Conservation (phyloP, 2,329 filamentous ascomycete genomes). For the Exophiala bonariae region DNA sequence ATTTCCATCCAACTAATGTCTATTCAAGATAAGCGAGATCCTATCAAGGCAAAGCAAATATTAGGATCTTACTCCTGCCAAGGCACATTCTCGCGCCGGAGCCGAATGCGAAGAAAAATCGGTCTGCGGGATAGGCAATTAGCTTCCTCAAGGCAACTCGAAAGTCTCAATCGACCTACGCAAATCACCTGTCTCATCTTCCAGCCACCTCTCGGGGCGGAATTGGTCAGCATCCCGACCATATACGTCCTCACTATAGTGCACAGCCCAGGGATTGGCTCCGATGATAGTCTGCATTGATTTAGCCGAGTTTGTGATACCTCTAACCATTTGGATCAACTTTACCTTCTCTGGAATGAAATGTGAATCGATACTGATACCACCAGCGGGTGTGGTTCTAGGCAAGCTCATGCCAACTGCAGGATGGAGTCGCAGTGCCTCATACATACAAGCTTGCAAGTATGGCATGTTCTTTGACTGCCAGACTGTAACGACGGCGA, state of each 20-base stretch:
- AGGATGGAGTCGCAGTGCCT: constrained; percentile 27
- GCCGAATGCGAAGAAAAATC: constrained; percentile 24
- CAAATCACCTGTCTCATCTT: constrained; percentile 10
- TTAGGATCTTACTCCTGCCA: constrained; percentile 18
- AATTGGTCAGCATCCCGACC: constrained; percentile 43
- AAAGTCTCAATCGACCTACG: background rate
- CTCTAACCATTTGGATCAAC: background rate
- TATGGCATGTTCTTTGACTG: constrained; percentile 28
- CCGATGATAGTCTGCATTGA: constrained; percentile 1
- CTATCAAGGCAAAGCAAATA: background rate
- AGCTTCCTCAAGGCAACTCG: background rate
- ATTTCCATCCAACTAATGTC: constrained; percentile 23
- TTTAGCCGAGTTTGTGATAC: background rate
- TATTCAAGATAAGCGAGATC: background rate
- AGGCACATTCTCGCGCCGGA: constrained; percentile 18
- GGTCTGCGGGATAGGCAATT: constrained; percentile 2
- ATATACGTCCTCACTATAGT: constrained; percentile 59
- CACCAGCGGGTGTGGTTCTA: constrained; percentile 22
- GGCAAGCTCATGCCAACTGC: constrained; percentile 5
- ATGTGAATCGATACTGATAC: constrained; percentile 3
- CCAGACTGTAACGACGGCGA: background rate
- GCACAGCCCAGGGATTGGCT: constrained; percentile 59
- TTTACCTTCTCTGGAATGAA: background rate
- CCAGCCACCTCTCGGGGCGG: constrained; percentile 25
- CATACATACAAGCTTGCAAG: constrained; percentile 32